phyloP scores from a whole-genome alignment of 495 filamentous ascomycete species.

The Poronia punctata region DNA sequence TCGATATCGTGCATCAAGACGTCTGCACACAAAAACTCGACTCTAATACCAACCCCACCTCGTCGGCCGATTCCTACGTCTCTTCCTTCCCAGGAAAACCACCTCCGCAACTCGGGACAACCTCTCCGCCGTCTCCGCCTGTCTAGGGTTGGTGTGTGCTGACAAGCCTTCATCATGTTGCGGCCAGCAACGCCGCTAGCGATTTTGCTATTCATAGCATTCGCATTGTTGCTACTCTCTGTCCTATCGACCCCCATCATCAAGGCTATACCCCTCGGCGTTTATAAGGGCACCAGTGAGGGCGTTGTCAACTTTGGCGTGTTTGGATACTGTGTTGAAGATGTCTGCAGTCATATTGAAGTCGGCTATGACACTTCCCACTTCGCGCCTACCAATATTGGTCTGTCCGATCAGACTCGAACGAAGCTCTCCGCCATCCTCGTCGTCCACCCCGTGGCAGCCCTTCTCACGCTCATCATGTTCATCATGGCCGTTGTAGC shows the following conservation, averaged over 20 bases:
- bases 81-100: background rate
- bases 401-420: too few species aligned
- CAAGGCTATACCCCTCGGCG: conserved; percentile 73
- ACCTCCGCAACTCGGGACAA: too few species aligned
- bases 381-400: too few species aligned
- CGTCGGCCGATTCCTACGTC: background rate
- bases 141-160: conserved; percentile 20
- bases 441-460: conserved; percentile 87
- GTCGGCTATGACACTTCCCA: conserved; percentile 82
- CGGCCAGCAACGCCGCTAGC: conserved; percentile 91
- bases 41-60: background rate
- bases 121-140: conserved; percentile 19
- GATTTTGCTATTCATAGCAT: conserved; percentile 76
- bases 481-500: conserved; percentile 70
- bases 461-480: conserved; percentile 77
- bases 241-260: conserved; percentile 91
- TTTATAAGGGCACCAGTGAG: conserved; percentile 45
- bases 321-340: conserved; percentile 73
- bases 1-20: background rate
- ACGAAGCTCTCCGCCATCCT: conserved; percentile 85
- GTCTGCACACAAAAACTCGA: background rate
- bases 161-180: conserved; percentile 45
- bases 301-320: conserved; percentile 73
- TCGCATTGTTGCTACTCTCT: conserved; percentile 77
- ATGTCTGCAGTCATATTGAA: conserved; percentile 59